phyloP scores from a whole-genome alignment of 768 basidiomycete species.

The Hericium rajendrae region DNA sequence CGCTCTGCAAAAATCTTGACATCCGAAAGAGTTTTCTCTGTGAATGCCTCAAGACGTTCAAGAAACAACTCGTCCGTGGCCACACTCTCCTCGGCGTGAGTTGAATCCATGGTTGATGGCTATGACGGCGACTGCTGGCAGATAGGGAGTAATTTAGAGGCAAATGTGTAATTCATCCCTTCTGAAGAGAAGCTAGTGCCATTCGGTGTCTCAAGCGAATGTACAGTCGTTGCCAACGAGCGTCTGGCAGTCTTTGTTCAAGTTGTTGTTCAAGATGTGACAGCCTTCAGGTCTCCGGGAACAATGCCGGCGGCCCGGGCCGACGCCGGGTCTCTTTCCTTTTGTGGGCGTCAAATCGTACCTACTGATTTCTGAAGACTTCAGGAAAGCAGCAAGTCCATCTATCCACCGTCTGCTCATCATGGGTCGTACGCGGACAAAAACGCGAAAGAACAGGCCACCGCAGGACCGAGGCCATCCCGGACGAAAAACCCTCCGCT shows the following conservation, averaged over 20 bases:
- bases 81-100: constrained; percentile 16
- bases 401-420: too few species aligned
- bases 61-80: constrained; percentile 45
- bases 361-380: too few species aligned
- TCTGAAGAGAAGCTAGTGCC: too few species aligned
- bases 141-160: not conserved
- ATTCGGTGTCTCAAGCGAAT: too few species aligned
- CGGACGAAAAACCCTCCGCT: constrained; percentile 28
- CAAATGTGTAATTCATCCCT: not conserved
- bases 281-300: not conserved
- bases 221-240: too few species aligned
- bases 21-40: constrained; percentile 46
- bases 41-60: constrained; percentile 56
- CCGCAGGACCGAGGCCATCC: constrained; percentile 22
- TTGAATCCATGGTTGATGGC: constrained; percentile 5
- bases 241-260: too few species aligned
- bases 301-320: not conserved
- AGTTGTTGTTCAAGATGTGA: not conserved
- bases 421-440: constrained; percentile 26
- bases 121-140: not conserved
- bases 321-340: not conserved
- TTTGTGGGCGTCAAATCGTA: not conserved
- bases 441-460: constrained; percentile 19
- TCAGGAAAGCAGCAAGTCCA: too few species aligned
- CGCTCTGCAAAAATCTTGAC: constrained; percentile 52